Evolutionary conservation across 805 yeast species (phyloP), one percentile per base, ranked within the genome.

Genomic region (Wickerhamiella azymoides): DNA sequence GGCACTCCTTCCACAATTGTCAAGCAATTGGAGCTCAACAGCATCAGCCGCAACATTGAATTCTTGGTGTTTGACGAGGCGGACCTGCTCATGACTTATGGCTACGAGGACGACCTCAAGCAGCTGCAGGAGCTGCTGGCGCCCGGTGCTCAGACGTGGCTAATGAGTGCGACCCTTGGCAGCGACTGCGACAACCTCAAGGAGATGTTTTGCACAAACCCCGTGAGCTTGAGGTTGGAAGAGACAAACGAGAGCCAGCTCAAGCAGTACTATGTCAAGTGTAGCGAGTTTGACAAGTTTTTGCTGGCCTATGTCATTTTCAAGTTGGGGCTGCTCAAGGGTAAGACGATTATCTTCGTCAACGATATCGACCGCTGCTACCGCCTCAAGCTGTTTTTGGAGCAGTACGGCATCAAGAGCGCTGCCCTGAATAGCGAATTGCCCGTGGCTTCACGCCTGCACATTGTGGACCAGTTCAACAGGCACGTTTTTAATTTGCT

Each of bases 281-380:
- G 92, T 16, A 69, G 76, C 28, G 98, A 92, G 62, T 76, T 85
- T 57, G 98, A 92, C 64, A 92, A 92, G 62, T 92, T 89, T 61
- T 67, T 92, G 54, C 67, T 92, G 43, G 79, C 92, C 38, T 92
- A 89, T 60, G 96, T 92, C 39, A 86, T 92, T 37, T 81, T 86
- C 72, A 92, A 92, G 62, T 72, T 92, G 57, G 75, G 77, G 49
- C 70, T 92, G 52, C 81, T 92, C 60, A 82, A 83, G 62, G 98
- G 98, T 26, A 92, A 92, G 62, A 79, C 94, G 1, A 65, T 92
- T 38, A 68, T 88, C 7, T 92, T 92, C 67, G 97, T 92, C 40
- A 92, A 92, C 61, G 82, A 83, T 57, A 83, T 89, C 52, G 97
- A 92, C 59, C 79, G 98, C 67, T 95, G 96, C 33, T 92, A 89